phyloP scores from a whole-genome alignment of 2,329 filamentous ascomycete genomes.

The Penicillium sp. region DNA sequence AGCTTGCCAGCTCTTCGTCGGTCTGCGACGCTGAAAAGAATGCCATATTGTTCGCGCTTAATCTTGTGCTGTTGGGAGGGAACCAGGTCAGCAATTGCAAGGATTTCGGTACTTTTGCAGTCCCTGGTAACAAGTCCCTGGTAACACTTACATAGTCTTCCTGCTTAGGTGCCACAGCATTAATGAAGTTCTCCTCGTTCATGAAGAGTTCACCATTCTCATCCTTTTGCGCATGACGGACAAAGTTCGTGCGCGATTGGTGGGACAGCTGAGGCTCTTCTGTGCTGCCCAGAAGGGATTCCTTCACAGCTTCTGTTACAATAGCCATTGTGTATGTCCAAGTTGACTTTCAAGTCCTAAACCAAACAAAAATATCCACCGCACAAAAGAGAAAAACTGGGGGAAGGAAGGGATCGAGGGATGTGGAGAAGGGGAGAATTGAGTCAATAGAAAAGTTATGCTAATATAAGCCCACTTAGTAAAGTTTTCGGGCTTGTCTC shows the following conservation, averaged over 20 bases:
- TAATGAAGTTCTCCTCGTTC: constrained; percentile 80
- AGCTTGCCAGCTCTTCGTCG: constrained; percentile 70
- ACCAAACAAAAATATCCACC: constrained; percentile 7
- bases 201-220: constrained; percentile 75
- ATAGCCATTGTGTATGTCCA: constrained; percentile 43
- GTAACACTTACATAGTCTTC: constrained; percentile 81
- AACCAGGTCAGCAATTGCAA: constrained; percentile 19
- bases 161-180: constrained; percentile 78
- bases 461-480: not conserved
- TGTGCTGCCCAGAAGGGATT: constrained; percentile 67
- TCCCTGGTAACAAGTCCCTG: constrained; percentile 23
- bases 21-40: constrained; percentile 91
- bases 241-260: constrained; percentile 73
- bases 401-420: constrained; percentile 16
- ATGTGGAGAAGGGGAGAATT: constrained; percentile 24
- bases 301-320: constrained; percentile 72
- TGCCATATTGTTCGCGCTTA: constrained; percentile 88
- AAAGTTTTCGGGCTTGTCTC: not conserved
- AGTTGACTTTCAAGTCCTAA: constrained; percentile 1
- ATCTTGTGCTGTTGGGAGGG: constrained; percentile 77
- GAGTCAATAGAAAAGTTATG: constrained; percentile 20
- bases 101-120: not conserved
- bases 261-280: constrained; percentile 64
- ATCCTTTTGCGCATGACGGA: constrained; percentile 72
- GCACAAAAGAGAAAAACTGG: constrained; percentile 9